phyloP scores from a whole-genome alignment of 1,139 yeast genomes.

The Hanseniaspora gamundiae region DNA sequence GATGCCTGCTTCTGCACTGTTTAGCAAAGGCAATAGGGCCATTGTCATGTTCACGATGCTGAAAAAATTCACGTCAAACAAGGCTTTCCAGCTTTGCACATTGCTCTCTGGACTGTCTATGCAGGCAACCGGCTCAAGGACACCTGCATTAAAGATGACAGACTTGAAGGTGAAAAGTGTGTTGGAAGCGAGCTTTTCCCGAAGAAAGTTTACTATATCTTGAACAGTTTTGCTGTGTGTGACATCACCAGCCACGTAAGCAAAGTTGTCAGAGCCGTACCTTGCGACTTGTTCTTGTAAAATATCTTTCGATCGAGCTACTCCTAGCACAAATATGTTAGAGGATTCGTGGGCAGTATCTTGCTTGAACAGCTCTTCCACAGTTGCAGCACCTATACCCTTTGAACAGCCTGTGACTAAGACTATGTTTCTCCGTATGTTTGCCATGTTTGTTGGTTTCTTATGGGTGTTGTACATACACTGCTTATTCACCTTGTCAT shows the following conservation, averaged over 20 bases:
- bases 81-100: constrained; percentile 44
- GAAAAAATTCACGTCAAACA: constrained; percentile 71
- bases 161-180: constrained; percentile 32
- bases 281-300: constrained; percentile 32
- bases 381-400: constrained; percentile 75
- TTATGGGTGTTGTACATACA: too few species aligned
- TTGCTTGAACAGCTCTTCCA: constrained; percentile 34
- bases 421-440: constrained; percentile 24
- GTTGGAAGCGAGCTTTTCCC: constrained; percentile 26
- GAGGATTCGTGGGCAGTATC: constrained; percentile 22
- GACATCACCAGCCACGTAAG: constrained; percentile 57
- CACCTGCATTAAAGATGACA: constrained; percentile 78
- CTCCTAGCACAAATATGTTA: constrained; percentile 53
- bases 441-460: not conserved
- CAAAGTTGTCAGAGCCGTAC: constrained; percentile 40
- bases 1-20: constrained; percentile 29
- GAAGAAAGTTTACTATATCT: constrained; percentile 36
- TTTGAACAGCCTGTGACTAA: constrained; percentile 62
- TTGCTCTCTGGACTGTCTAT: constrained; percentile 26
- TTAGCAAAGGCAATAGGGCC: constrained; percentile 45
- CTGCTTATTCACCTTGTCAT: too few species aligned
- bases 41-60: constrained; percentile 56
- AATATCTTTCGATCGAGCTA: constrained; percentile 51
- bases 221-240: constrained; percentile 33
- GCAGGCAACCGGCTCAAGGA: constrained; percentile 59